Evolutionary conservation across 2,329 filamentous ascomycete species (phyloP), one percentile per base, ranked within the genome.

Genomic region (Diaporthe longicolla): DNA sequence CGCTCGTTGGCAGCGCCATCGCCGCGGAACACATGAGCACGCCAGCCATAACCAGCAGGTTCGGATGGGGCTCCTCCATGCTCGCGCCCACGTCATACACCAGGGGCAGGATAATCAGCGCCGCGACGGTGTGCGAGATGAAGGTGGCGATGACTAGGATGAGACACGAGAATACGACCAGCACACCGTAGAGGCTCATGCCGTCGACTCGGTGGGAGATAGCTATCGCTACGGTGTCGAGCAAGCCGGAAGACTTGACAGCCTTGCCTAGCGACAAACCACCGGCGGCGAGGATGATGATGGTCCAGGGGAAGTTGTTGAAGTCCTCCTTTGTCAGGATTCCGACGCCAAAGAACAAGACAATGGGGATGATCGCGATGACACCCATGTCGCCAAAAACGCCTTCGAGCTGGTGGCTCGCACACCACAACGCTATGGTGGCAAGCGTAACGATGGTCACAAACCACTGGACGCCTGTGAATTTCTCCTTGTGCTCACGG

Each of bases 231-330:
- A 99, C 93, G 0, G 95, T 97, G 81, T 97, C 94, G 43, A 99
- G 87, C 15, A 99, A 88, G 1, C 97, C 97, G 0, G 96, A 98
- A 0, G 94, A 97, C 76, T 95, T 96, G 74, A 99, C 97, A 0
- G 96, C 94, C 82, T 97, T 98, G 73, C 97, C 97, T 0, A 99
- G 91, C 1, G 95, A 95, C 45, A 99, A 86, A 10, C 97, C 97
- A 61, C 97, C 97, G 0, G 97, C 96, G 0, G 97, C 97, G 26
- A 99, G 92, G 80, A 99, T 98, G 84, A 99, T 98, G 83, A 99
- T 99, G 26, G 97, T 99, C 97, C 97, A 99, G 52, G 98, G 93
- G 83, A 99, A 99, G 83, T 99, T 99, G 87, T 99, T 99, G 82
- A 99, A 99, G 84, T 99, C 97, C 84, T 98, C 97, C 84, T 98